Evolutionary conservation across 768 basidiomycete species (phyloP).

Genomic region (Botryobasidium botryosum): DNA sequence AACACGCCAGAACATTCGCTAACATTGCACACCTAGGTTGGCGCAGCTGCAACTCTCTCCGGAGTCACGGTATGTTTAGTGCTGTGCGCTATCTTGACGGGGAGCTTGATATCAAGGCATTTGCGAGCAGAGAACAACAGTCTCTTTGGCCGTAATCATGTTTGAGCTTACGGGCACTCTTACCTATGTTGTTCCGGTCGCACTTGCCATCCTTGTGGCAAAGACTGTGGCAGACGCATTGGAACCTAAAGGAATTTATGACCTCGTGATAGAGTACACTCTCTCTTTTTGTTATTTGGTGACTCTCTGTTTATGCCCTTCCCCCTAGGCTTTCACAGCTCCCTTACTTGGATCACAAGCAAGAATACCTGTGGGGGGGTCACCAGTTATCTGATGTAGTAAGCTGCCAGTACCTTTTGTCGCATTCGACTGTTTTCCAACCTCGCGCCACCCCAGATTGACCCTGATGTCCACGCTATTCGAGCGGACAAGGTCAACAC

Average conservation of each 20-base stretch:
- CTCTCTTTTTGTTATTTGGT: neutral
- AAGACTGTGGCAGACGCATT: constrained; percentile 81
- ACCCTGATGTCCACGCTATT: constrained; percentile 51
- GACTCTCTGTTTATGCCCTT: neutral
- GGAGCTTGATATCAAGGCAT: neutral
- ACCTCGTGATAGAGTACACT: constrained; percentile 70
- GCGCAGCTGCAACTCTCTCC: constrained; percentile 83
- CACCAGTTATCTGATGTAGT: constrained; percentile 66
- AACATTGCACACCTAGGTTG: constrained; percentile 24
- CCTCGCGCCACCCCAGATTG: constrained; percentile 32
- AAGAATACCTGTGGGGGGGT: constrained; percentile 74
- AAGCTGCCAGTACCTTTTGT: constrained; percentile 17
- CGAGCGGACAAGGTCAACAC: constrained; percentile 58
- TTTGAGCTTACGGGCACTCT: constrained; percentile 89
- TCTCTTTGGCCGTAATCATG: constrained; percentile 90
- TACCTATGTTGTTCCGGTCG: constrained; percentile 81
- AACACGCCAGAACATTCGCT: too few relatives aligned
- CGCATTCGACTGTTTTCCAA: too few relatives aligned
- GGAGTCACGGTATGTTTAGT: constrained; percentile 72
- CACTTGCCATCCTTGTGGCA: constrained; percentile 70
- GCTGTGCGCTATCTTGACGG: constrained; percentile 2
- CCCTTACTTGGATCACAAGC: constrained; percentile 84
- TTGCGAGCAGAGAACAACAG: constrained; percentile 50
- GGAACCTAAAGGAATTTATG: constrained; percentile 91
- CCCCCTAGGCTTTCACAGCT: constrained; percentile 49